Evolutionary conservation across 1,139 yeast species (phyloP).

Genomic region (Suhomyces chickasaworum): DNA sequence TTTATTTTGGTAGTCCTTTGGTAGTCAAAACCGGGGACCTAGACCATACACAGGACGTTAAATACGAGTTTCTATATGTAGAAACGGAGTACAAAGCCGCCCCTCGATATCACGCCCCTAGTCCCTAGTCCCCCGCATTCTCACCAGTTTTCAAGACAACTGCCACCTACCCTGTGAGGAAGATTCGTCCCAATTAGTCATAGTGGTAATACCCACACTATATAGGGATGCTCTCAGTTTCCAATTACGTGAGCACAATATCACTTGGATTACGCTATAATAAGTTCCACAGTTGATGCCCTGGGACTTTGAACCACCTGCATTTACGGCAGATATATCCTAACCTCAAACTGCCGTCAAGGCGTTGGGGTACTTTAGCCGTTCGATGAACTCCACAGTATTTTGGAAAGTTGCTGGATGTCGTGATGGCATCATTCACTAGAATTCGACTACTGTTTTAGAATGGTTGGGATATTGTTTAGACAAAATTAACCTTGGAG

Average conservation of each 20-base stretch:
- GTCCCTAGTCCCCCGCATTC: neutral
- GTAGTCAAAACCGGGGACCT: too few relatives aligned
- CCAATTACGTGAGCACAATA: neutral
- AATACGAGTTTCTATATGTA: neutral
- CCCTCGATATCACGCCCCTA: too few relatives aligned
- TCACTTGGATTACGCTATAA: neutral
- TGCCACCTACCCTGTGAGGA: neutral
- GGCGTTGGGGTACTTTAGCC: neutral
- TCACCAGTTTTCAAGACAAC: neutral
- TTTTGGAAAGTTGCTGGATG: neutral
- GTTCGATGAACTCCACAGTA: neutral
- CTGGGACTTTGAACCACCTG: neutral
- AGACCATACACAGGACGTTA: neutral
- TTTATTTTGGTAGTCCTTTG: too few relatives aligned
- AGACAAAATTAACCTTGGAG: too few relatives aligned
- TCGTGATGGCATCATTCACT: neutral
- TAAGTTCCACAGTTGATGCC: neutral
- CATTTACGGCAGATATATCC: neutral
- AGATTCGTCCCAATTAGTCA: neutral
- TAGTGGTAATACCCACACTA: neutral
- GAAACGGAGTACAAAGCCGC: neutral
- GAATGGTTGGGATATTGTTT: too few relatives aligned
- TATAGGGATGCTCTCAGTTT: neutral
- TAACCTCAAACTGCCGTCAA: neutral
- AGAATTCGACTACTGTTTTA: too few relatives aligned